These are phyloP conservation scores for Isatis lusitanica DNA, from an alignment of 441 rosid genomes.

Conservation along the genomic window DNA sequence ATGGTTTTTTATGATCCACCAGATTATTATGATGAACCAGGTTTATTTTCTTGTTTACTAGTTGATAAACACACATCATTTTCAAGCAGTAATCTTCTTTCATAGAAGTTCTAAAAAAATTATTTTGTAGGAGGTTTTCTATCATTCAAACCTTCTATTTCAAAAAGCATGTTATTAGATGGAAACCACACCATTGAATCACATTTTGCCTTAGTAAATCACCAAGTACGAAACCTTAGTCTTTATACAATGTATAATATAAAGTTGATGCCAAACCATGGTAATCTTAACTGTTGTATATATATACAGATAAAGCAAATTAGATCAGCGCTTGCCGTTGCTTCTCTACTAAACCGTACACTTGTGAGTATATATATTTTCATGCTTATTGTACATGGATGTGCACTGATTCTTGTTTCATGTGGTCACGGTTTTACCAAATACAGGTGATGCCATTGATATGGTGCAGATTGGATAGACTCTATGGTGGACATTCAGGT, in stretches of 20 bases:
- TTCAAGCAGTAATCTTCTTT: no score
- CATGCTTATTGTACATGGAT: no score
- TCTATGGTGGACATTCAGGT: constrained; percentile 95
- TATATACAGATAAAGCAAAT: constrained; percentile 77
- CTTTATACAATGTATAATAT: constrained; percentile 14
- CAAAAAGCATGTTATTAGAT: constrained; percentile 74
- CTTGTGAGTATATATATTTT: constrained; percentile 57
- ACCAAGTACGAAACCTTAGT: constrained; percentile 52
- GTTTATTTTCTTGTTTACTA: background rate
- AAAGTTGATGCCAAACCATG: no score
- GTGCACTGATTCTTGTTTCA: constrained; percentile 15
- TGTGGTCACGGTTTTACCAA: no score
- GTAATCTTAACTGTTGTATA: background rate
- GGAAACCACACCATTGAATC: constrained; percentile 74
- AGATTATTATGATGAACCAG: constrained; percentile 61
- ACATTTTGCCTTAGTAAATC: constrained; percentile 78
- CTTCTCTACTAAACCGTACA: constrained; percentile 77
- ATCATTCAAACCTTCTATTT: constrained; percentile 83
- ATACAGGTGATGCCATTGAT: constrained; percentile 83
- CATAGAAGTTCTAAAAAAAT: no score
- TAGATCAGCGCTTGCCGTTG: constrained; percentile 86
- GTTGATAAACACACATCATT: no score
- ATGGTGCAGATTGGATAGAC: constrained; percentile 97
- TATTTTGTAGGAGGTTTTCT: constrained; percentile 66
- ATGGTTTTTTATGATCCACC: constrained; percentile 89